Conservation (phyloP, 208 protist genomes). For the Naegleria fowleri region DNA sequence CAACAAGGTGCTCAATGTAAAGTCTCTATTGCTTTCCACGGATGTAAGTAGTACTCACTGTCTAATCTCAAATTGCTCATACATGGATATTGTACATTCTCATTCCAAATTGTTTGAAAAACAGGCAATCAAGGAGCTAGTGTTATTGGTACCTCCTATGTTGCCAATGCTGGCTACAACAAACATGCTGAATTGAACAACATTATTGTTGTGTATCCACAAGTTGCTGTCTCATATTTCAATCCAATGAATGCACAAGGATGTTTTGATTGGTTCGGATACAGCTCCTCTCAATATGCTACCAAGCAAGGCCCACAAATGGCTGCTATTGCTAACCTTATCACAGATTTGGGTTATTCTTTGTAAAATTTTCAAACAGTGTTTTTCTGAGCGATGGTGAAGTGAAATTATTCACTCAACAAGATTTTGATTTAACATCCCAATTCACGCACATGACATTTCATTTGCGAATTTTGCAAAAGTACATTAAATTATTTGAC, state of each 20-base stretch:
- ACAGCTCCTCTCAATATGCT: background rate
- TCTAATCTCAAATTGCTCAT: too few relatives aligned
- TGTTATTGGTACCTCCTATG: slow-evolving; percentile 34
- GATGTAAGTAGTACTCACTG: slow-evolving; percentile 32
- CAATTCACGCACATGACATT: too few relatives aligned
- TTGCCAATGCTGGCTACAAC: slow-evolving; percentile 38
- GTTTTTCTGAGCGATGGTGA: too few relatives aligned
- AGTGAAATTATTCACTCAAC: background rate
- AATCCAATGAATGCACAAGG: slow-evolving; percentile 37
- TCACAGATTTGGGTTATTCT: background rate
- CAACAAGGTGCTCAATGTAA: slow-evolving; percentile 27
- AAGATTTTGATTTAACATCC: background rate
- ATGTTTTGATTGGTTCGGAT: slow-evolving; percentile 45
- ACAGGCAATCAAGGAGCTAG: slow-evolving; percentile 21
- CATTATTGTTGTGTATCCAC: slow-evolving; percentile 50
- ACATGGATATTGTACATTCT: too few relatives aligned
- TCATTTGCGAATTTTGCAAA: too few relatives aligned
- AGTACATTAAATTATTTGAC: too few relatives aligned
- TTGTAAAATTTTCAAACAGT: background rate
- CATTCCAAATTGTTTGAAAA: too few relatives aligned
- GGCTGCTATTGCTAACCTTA: background rate
- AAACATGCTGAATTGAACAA: slow-evolving; percentile 49
- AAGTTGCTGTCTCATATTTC: slow-evolving; percentile 25
- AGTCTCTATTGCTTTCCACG: slow-evolving; percentile 43
- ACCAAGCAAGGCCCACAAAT: slow-evolving; percentile 28